Evolutionary conservation across 2,329 filamentous ascomycete genomes (phyloP).

Genomic region (Ceratocystiopsis brevicomis): DNA sequence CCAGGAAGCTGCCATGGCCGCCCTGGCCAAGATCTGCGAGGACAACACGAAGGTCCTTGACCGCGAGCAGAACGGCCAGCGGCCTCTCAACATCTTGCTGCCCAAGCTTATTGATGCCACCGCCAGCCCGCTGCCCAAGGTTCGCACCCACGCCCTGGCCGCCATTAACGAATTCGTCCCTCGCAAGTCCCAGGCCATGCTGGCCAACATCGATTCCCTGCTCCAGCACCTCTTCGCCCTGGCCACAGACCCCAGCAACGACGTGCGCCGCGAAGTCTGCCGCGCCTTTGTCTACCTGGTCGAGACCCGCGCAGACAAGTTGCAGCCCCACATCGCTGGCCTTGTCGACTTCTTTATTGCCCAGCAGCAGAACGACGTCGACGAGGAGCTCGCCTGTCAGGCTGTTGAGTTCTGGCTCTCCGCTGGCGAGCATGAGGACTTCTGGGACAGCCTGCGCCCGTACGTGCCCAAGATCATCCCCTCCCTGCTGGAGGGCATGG

Average conservation of each 20-base stretch:
- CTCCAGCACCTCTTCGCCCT: conserved; percentile 69
- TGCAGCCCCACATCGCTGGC: conserved; percentile 70
- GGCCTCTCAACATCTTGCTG: conserved; percentile 72
- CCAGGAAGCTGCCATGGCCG: conserved; percentile 86
- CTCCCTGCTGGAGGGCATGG: conserved; percentile 81
- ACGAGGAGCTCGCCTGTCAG: conserved; percentile 80
- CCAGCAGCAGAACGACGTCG: conserved; percentile 70
- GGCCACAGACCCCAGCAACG: conserved; percentile 54
- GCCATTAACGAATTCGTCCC: conserved; percentile 86
- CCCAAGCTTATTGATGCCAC: conserved; percentile 83
- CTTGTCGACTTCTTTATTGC: conserved; percentile 84
- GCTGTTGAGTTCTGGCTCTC: conserved; percentile 96
- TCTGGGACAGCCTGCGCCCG: conserved; percentile 59
- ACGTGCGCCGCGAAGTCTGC: conserved; percentile 84
- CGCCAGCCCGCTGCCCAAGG: conserved; percentile 52
- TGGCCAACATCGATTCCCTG: conserved; percentile 63
- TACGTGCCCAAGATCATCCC: conserved; percentile 75
- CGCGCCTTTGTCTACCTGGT: conserved; percentile 83
- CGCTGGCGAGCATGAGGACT: conserved; percentile 66
- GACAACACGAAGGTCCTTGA: conserved; percentile 80
- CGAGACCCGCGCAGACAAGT: conserved; percentile 75
- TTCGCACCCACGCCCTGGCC: conserved; percentile 61
- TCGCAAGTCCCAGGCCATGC: conserved; percentile 63
- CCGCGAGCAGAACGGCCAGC: conserved; percentile 70
- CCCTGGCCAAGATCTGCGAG: conserved; percentile 88